A percentile compares a stretch with the other conserved stretches of the same genome.
These are phyloP conservation scores for Termitomyces sp. DNA, from an alignment of 768 basidiomycete genomes.

Conservation along the genomic window DNA sequence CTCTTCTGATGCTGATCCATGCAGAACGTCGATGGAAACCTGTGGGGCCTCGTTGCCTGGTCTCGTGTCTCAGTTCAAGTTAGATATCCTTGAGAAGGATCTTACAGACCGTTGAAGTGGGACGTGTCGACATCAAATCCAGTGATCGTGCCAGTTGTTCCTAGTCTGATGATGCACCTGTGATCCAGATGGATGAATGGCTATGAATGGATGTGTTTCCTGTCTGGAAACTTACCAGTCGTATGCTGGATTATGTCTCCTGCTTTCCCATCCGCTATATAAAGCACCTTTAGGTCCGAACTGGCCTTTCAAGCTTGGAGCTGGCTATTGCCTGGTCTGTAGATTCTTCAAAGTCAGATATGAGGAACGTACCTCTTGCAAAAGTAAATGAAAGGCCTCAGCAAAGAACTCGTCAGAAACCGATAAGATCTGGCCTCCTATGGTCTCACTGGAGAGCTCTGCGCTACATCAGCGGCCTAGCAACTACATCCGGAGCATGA, in stretches of 20 bases:
- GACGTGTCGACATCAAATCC: slow-evolving; percentile 95
- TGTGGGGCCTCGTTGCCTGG: slow-evolving; percentile 85
- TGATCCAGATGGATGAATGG: background rate
- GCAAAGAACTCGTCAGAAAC: slow-evolving; percentile 98
- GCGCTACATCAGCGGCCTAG: background rate
- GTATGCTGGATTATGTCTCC: slow-evolving; percentile 82
- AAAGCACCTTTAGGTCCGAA: slow-evolving; percentile 95
- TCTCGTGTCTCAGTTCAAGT: background rate
- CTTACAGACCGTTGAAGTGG: slow-evolving; percentile 81
- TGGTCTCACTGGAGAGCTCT: slow-evolving; percentile 88
- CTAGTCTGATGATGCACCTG: slow-evolving; percentile 91
- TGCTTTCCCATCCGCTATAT: slow-evolving; percentile 91
- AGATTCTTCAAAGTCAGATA: background rate
- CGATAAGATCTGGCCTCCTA: slow-evolving; percentile 72
- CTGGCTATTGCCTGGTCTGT: slow-evolving; percentile 52
- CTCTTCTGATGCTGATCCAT: slow-evolving; percentile 38
- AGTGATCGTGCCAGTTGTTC: slow-evolving; percentile 65
- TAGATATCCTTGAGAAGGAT: background rate
- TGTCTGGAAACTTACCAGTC: slow-evolving; percentile 67
- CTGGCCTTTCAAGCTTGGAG: slow-evolving; percentile 89
- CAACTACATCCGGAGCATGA: background rate
- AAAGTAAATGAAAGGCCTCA: slow-evolving; percentile 76
- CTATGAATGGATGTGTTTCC: background rate
- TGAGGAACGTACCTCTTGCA: slow-evolving; percentile 64
- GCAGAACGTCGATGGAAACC: slow-evolving; percentile 68